These are phyloP conservation scores for Saccharomyces pastorianus DNA, from an alignment of 1,139 yeast genomes.

Conservation along the genomic window DNA sequence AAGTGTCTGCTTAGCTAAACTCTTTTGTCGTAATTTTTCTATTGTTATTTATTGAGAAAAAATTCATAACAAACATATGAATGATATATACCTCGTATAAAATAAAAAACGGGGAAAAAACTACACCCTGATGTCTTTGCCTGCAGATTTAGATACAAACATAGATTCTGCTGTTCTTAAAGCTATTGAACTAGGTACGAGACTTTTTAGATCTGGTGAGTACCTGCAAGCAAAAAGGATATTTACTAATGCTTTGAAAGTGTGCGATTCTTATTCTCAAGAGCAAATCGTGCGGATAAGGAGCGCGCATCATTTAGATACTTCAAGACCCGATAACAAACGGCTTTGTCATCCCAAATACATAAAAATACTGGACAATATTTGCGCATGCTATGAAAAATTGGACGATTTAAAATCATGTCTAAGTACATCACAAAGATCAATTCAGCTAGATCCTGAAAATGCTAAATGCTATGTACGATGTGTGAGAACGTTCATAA, in stretches of 20 bases:
- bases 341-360: constrained; percentile 30
- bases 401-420: constrained; percentile 38
- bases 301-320: constrained; percentile 10
- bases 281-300: constrained; percentile 15
- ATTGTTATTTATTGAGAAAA: neutral
- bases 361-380: constrained; percentile 33
- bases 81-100: neutral
- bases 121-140: neutral
- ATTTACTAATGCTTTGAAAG: constrained; percentile 23
- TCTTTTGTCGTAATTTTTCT: neutral
- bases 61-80: neutral
- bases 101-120: neutral
- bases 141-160: neutral
- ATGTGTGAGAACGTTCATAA: neutral
- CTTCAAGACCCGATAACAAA: constrained; percentile 5
- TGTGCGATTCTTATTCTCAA: constrained; percentile 21
- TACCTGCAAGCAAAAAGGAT: constrained; percentile 23
- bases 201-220: constrained; percentile 22
- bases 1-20: neutral
- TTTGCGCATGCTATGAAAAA: constrained; percentile 56
- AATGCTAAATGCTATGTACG: constrained; percentile 56
- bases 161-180: constrained; percentile 7
- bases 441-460: constrained; percentile 43
- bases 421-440: constrained; percentile 38
- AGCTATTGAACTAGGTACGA: constrained; percentile 26